A percentile compares a stretch with the other conserved stretches of the same genome.
Conservation (phyloP, 805 yeast species). For the Groenewaldozyma tartarivorans region DNA sequence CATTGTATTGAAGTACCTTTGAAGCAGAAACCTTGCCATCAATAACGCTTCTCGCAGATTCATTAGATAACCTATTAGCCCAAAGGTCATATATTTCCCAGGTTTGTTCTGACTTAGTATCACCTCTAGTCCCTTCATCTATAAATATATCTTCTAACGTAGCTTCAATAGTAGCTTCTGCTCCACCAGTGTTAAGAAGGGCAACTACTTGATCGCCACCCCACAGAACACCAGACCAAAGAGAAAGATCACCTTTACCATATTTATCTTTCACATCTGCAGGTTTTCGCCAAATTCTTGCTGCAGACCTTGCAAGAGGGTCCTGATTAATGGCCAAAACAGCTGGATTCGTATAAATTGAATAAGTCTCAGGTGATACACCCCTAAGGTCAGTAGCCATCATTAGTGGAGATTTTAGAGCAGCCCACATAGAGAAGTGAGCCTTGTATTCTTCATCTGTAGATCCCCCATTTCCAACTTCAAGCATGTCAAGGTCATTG, state of each 20-base stretch:
- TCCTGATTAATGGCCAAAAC: slow-evolving; percentile 24
- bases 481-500: slow-evolving; percentile 26
- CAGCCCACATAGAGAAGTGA: slow-evolving; percentile 27
- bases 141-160: slow-evolving; percentile 11
- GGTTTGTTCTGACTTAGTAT: slow-evolving; percentile 5
- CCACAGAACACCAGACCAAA: slow-evolving; percentile 12
- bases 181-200: slow-evolving; percentile 11
- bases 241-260: slow-evolving; percentile 9
- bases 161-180: slow-evolving; percentile 5
- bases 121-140: slow-evolving; percentile 9
- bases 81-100: slow-evolving; percentile 15
- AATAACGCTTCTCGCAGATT: neutral
- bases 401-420: slow-evolving; percentile 25
- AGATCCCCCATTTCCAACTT: slow-evolving; percentile 26
- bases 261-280: slow-evolving; percentile 9
- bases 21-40: slow-evolving; percentile 1
- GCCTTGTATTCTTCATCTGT: slow-evolving; percentile 24
- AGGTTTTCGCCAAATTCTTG: slow-evolving; percentile 9
- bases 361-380: slow-evolving; percentile 17
- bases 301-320: slow-evolving; percentile 16
- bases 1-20: slow-evolving; percentile 6
- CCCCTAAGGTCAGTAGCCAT: slow-evolving; percentile 23
- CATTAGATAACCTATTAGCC: slow-evolving; percentile 5
- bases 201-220: slow-evolving; percentile 13
- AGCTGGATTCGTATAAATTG: slow-evolving; percentile 18